A percentile compares a stretch with the other conserved stretches of the same genome.
Evolutionary conservation across 306 rosid genomes (phyloP).

Genomic region (Quercus variabilis): DNA sequence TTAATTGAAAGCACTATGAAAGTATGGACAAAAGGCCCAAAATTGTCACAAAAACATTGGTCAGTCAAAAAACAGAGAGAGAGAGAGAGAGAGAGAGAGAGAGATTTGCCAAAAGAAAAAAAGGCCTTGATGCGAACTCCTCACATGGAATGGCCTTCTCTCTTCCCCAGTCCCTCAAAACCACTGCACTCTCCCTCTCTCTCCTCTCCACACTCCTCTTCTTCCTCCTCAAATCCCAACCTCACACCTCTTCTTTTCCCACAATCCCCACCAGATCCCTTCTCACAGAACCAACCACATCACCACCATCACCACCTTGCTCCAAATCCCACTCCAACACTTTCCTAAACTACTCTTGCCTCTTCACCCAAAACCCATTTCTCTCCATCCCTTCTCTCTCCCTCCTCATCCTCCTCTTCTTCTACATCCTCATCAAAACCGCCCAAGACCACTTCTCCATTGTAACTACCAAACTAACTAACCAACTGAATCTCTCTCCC

Average conservation of each 20-base stretch:
- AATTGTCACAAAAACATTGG: no score
- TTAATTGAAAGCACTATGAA: no score
- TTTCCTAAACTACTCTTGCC: conserved; percentile 56
- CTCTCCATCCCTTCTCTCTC: conserved; percentile 53
- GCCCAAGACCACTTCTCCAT: conserved; percentile 81
- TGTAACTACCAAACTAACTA: conserved; percentile 70
- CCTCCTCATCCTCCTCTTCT: conserved; percentile 61
- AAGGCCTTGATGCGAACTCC: not conserved
- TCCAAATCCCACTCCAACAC: conserved; percentile 35
- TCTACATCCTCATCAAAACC: conserved; percentile 87
- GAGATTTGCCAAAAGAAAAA: not conserved
- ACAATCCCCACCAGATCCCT: conserved; percentile 49
- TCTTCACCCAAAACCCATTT: conserved; percentile 27
- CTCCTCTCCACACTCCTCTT: conserved; percentile 34
- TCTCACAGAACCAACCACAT: not conserved
- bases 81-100: not conserved
- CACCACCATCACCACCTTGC: conserved; percentile 6
- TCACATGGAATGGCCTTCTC: conserved; percentile 71
- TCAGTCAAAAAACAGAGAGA: no score
- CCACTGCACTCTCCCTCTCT: conserved; percentile 14
- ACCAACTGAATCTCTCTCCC: conserved; percentile 68
- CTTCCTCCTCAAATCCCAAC: conserved; percentile 35
- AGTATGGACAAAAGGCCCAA: no score
- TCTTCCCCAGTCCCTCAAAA: conserved; percentile 21
- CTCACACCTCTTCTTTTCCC: not conserved